Evolutionary conservation across 805 yeast genomes (phyloP).

Genomic region (Candida ovalis): DNA sequence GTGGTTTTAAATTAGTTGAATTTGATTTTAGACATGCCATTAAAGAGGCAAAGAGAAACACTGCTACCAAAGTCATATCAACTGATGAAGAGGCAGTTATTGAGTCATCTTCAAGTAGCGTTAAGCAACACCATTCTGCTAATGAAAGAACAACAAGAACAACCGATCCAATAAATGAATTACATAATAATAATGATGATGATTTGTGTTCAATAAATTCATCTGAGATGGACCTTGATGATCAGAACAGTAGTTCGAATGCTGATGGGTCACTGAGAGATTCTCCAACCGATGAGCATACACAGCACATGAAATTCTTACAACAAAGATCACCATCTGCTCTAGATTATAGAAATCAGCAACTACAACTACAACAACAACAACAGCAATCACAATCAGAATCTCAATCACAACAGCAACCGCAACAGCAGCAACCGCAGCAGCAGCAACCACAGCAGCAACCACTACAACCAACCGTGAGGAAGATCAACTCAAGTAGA

Average conservation of each 20-base stretch:
- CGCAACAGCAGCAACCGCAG: no score
- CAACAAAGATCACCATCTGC: slow-evolving; percentile 3
- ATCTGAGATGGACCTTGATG: slow-evolving; percentile 3
- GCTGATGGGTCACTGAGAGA: not conserved
- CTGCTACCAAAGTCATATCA: slow-evolving; percentile 21
- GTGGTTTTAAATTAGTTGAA: slow-evolving; percentile 66
- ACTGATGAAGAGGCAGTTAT: slow-evolving; percentile 13
- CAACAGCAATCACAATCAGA: no score
- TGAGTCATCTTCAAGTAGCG: slow-evolving; percentile 7
- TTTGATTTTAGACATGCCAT: slow-evolving; percentile 54
- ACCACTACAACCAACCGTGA: no score
- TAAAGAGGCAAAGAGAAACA: slow-evolving; percentile 19
- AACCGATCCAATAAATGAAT: no score
- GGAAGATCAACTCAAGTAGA: slow-evolving; percentile 1
- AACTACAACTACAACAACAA: no score
- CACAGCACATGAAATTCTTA: slow-evolving; percentile 3
- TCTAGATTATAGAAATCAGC: not conserved
- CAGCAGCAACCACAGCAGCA: no score
- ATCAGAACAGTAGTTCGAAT: not conserved
- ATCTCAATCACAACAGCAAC: no score
- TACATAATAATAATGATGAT: not conserved
- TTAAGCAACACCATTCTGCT: not conserved
- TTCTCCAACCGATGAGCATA: not conserved
- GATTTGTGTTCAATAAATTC: slow-evolving; percentile 10
- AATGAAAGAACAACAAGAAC: not conserved